These are phyloP conservation scores for Pholiota microspora DNA, from an alignment of 768 basidiomycete species.

Conservation along the genomic window DNA sequence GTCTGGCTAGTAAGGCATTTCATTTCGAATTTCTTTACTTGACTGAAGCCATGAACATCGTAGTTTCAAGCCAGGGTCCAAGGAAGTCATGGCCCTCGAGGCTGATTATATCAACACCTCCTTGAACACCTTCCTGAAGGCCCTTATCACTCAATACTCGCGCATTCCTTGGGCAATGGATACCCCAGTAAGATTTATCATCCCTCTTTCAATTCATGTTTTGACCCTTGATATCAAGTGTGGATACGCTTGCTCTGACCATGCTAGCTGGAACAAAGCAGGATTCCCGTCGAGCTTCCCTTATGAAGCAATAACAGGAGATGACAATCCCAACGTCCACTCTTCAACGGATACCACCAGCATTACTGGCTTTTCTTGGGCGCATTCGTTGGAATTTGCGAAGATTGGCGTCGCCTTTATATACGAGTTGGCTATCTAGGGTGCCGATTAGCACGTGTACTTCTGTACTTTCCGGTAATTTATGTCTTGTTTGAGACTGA, in stretches of 20 bases:
- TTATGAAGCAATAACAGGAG: slow-evolving; percentile 39
- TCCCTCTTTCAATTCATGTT: background rate
- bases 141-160: slow-evolving; percentile 34
- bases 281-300: slow-evolving; percentile 41
- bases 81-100: slow-evolving; percentile 37
- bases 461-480: no score
- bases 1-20: slow-evolving; percentile 31
- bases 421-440: slow-evolving; percentile 42
- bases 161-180: slow-evolving; percentile 36
- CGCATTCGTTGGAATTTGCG: slow-evolving; percentile 56
- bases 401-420: slow-evolving; percentile 59
- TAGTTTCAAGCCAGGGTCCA: slow-evolving; percentile 45
- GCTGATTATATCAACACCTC: slow-evolving; percentile 37
- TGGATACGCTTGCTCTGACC: slow-evolving; percentile 43
- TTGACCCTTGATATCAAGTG: slow-evolving; percentile 23
- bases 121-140: slow-evolving; percentile 45
- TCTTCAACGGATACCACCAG: slow-evolving; percentile 42
- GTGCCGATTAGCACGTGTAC: no score
- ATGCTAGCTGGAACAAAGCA: slow-evolving; percentile 43
- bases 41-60: no score
- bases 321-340: slow-evolving; percentile 45
- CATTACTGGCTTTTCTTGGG: slow-evolving; percentile 45
- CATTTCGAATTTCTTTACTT: no score
- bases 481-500: no score
- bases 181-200: slow-evolving; percentile 27